A percentile compares a stretch with the other conserved stretches of the same genome.
Evolutionary conservation across 805 yeast species (phyloP).

Genomic region (Wickerhamiella hasegawae): DNA sequence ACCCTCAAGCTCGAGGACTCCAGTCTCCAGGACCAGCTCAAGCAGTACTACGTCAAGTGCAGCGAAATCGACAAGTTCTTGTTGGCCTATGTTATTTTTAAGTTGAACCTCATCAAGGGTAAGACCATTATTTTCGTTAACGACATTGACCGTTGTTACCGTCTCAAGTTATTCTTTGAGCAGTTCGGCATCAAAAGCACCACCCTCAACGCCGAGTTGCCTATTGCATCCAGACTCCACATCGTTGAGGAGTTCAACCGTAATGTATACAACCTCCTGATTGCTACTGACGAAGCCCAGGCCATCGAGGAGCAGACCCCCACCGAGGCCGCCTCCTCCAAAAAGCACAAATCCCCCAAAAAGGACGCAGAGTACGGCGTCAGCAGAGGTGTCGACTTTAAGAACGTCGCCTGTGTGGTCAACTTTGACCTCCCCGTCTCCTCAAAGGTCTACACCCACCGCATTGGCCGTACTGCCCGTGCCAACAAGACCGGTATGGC

Average conservation of each 20-base stretch:
- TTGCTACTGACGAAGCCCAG: slow-evolving; percentile 86
- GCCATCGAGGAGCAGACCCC: slow-evolving; percentile 25
- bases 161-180: slow-evolving; percentile 76
- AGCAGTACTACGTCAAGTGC: slow-evolving; percentile 77
- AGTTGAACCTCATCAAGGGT: slow-evolving; percentile 75
- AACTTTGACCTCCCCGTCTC: slow-evolving; percentile 89
- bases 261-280: slow-evolving; percentile 67
- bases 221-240: slow-evolving; percentile 82
- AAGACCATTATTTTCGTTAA: slow-evolving; percentile 84
- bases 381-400: slow-evolving; percentile 92
- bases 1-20: slow-evolving; percentile 66
- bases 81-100: slow-evolving; percentile 80
- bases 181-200: slow-evolving; percentile 87
- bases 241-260: slow-evolving; percentile 92
- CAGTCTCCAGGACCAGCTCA: slow-evolving; percentile 34
- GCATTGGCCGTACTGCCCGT: slow-evolving; percentile 95
- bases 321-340: slow-evolving; percentile 7
- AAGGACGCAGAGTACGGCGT: slow-evolving; percentile 61
- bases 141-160: slow-evolving; percentile 87
- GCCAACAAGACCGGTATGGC: slow-evolving; percentile 95
- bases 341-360: slow-evolving; percentile 6
- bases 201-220: slow-evolving; percentile 81
- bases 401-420: slow-evolving; percentile 88
- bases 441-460: slow-evolving; percentile 77
- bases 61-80: slow-evolving; percentile 84